These are phyloP conservation scores for Tolypocladium nubicola DNA, from an alignment of 2,329 filamentous ascomycete species.

Conservation along the genomic window DNA sequence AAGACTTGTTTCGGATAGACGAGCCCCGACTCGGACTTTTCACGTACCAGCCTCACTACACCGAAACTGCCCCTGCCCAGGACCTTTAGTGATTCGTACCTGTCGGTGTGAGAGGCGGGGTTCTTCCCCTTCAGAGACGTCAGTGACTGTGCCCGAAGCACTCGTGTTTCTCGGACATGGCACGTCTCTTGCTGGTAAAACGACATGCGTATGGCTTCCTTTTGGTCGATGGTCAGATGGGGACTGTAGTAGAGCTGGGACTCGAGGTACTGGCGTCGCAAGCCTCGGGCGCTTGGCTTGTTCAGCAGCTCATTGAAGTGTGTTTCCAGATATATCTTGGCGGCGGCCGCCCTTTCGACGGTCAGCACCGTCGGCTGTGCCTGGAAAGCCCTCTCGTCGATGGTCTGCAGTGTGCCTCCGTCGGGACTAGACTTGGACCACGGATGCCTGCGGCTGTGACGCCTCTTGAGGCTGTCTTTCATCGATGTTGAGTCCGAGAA, in stretches of 20 bases:
- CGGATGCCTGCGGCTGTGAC: constrained; percentile 18
- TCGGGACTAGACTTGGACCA: constrained; percentile 27
- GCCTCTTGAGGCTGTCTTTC: constrained; percentile 12
- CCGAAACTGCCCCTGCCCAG: constrained; percentile 93
- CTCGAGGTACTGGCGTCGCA: constrained; percentile 23
- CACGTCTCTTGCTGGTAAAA: constrained; percentile 62
- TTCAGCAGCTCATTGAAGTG: constrained; percentile 65
- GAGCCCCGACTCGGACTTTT: constrained; percentile 33
- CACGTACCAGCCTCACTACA: constrained; percentile 74
- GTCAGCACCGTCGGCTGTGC: constrained; percentile 37
- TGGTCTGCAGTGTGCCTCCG: constrained; percentile 21
- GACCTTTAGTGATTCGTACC: constrained; percentile 70
- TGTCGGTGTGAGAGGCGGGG: constrained; percentile 11
- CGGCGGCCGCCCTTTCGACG: constrained; percentile 66
- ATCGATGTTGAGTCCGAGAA: constrained; percentile 10
- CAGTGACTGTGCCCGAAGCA: constrained; percentile 36
- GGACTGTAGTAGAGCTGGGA: constrained; percentile 44
- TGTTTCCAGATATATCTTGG: constrained; percentile 79
- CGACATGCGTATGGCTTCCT: constrained; percentile 37
- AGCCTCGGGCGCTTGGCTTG: constrained; percentile 23
- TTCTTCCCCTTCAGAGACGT: constrained; percentile 4
- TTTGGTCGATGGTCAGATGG: constrained; percentile 44
- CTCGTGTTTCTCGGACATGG: constrained; percentile 62
- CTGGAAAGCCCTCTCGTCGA: constrained; percentile 17
- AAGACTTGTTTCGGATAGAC: constrained; percentile 48